A percentile compares a stretch with the other conserved stretches of the same genome.
These are phyloP conservation scores for Irpex sp. DNA, from an alignment of 1,284 basidiomycete species.

Conservation along the genomic window DNA sequence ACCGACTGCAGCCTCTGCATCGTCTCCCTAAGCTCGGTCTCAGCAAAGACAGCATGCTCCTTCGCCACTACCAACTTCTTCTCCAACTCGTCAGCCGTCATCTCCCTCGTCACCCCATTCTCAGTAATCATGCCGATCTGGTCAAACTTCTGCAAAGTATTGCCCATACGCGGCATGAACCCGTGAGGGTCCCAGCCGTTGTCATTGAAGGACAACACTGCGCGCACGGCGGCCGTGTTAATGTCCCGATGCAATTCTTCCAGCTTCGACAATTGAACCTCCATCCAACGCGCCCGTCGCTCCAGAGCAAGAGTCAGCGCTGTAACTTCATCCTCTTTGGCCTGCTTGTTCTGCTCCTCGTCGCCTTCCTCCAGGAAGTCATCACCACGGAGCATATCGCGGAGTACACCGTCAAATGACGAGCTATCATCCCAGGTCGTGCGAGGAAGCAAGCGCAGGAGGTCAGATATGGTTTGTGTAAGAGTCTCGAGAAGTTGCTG, in stretches of 20 bases:
- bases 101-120: constrained; percentile 40
- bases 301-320: constrained; percentile 76
- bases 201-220: constrained; percentile 76
- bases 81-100: constrained; percentile 69
- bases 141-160: constrained; percentile 64
- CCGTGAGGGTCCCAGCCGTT: constrained; percentile 72
- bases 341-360: constrained; percentile 42
- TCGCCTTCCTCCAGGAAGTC: constrained; percentile 72
- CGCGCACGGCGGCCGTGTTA: constrained; percentile 77
- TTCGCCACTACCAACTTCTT: constrained; percentile 63
- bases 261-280: constrained; percentile 77
- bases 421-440: constrained; percentile 85
- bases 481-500: constrained; percentile 79
- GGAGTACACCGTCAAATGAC: constrained; percentile 76
- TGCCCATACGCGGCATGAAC: constrained; percentile 58
- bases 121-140: constrained; percentile 48
- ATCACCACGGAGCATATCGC: constrained; percentile 81
- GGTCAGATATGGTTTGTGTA: constrained; percentile 79
- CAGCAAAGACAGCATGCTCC: constrained; percentile 63
- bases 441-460: constrained; percentile 73
- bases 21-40: constrained; percentile 64
- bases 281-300: constrained; percentile 84
- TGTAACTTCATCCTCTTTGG: constrained; percentile 73
- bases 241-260: constrained; percentile 82
- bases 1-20: constrained; percentile 61